A percentile compares a stretch with the other conserved stretches of the same genome.
Evolutionary conservation across 1,284 basidiomycete genomes (phyloP).

Genomic region (Amylostereum areolatum): DNA sequence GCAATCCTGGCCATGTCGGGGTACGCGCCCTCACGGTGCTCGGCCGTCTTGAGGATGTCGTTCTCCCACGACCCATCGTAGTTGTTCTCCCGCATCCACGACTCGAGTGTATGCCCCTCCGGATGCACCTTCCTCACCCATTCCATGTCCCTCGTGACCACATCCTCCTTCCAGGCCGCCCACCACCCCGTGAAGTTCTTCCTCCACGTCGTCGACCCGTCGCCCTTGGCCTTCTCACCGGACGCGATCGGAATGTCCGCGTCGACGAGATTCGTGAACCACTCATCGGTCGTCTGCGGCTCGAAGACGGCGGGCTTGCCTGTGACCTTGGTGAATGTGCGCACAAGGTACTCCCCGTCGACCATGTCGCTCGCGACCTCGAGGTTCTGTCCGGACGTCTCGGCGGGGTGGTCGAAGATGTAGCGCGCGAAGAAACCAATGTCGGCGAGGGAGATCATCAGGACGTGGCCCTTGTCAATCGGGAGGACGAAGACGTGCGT

Average conservation of each 20-base stretch:
- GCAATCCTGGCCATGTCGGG: too few relatives aligned
- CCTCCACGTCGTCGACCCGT: conserved; percentile 27
- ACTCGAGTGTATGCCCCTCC: conserved; percentile 1
- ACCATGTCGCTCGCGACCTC: conserved; percentile 38
- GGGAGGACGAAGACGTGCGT: conserved; percentile 38
- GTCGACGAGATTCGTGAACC: conserved; percentile 29
- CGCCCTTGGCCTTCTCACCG: conserved; percentile 8
- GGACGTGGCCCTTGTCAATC: conserved; percentile 32
- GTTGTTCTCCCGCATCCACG: too few relatives aligned
- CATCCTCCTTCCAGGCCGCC: conserved; percentile 33
- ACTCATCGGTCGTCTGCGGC: conserved; percentile 33
- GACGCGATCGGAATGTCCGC: conserved; percentile 30
- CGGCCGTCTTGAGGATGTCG: too few relatives aligned
- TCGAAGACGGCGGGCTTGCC: conserved; percentile 33
- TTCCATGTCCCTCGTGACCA: conserved; percentile 33
- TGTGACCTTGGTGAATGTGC: conserved; percentile 39
- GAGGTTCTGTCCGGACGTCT: conserved; percentile 35
- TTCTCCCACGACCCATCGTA: too few relatives aligned
- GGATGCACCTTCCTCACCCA: conserved; percentile 34
- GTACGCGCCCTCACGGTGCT: too few relatives aligned
- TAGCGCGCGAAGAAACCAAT: conserved; percentile 42
- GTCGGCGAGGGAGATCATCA: conserved; percentile 40
- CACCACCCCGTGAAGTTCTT: conserved; percentile 36
- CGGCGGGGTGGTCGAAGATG: conserved; percentile 36
- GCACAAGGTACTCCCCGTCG: conserved; percentile 35